These are phyloP conservation scores for Ascochyta viciae-villosae DNA, from an alignment of 2,329 filamentous ascomycete species.

Conservation along the genomic window DNA sequence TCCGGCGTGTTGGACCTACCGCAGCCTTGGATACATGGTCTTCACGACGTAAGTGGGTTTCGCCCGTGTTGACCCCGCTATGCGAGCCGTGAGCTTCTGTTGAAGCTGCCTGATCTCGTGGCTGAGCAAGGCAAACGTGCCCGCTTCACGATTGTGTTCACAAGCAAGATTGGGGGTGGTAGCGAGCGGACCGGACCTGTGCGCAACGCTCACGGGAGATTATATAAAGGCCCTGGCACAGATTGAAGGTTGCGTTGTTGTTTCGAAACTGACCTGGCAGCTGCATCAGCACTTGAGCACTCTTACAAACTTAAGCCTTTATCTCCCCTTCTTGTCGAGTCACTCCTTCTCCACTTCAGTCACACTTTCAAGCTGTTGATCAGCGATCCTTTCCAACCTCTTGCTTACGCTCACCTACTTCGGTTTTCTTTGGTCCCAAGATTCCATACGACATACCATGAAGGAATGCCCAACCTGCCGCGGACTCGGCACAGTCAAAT, in stretches of 20 bases:
- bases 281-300: constrained; percentile 13
- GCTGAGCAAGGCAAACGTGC: constrained; percentile 13
- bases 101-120: constrained; percentile 14
- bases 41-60: constrained; percentile 1
- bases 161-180: constrained; percentile 18
- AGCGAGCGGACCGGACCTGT: constrained; percentile 20
- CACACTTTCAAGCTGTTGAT: constrained; percentile 2
- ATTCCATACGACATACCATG: constrained; percentile 11
- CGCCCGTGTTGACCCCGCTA: constrained; percentile 18
- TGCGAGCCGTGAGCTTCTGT: constrained; percentile 14
- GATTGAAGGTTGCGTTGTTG: constrained; percentile 21
- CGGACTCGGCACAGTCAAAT: constrained; percentile 43
- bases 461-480: constrained; percentile 46
- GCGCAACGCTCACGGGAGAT: constrained; percentile 19
- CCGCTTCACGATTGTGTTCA: constrained; percentile 17
- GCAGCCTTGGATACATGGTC: neutral
- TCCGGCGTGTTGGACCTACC: constrained; percentile 8
- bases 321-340: constrained; percentile 7
- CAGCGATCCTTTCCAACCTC: neutral
- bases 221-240: constrained; percentile 27
- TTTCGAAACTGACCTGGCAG: constrained; percentile 25
- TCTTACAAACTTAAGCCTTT: neutral
- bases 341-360: constrained; percentile 4
- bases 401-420: constrained; percentile 3
- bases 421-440: constrained; percentile 4